Base-by-base conservation (phyloP, 2,329 filamentous ascomycete genomes). In the Leptographium flavum region DNA sequence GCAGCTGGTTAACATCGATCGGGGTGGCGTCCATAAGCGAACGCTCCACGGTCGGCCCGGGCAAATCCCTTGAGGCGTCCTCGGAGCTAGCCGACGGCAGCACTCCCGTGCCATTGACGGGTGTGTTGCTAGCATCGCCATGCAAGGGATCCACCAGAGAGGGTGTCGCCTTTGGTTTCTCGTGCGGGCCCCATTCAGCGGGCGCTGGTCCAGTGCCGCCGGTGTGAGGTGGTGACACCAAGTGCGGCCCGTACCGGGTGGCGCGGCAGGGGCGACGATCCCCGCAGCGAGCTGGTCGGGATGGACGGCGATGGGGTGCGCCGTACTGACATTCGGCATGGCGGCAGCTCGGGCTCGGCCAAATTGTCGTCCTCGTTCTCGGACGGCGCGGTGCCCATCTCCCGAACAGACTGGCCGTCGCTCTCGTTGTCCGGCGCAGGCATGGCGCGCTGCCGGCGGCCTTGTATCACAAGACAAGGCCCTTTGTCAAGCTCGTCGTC, bases 111-210 rank as follows among this genome's bases (percentile, higher is more conserved):
- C n/a, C n/a, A n/a, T n/a, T n/a, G n/a, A n/a, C 25, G 5, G 27
- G 10, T 17, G 10, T 10, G 11, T 6, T 28, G 15, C 22, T 5
- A 11, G 27, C 39, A n/a, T 15, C n/a, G 5, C 39, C 22, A 22
- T 4, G 8, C 11, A 6, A 4, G 14, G 48, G 50, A 0, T 45
- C 17, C 42, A 41, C 35, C 5, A 46, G 40, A 21, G 47, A 50
- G 3, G 49, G 45, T 3, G 46, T 50, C 4, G 40, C 22, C 10
- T 33, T 42, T 1, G 51, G 51, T 42, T 51, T 51, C 22, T 41
- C 42, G 8, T 31, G 36, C 7, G 33, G 39, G 2, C 47, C 43
- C 51, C 51, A 52, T 10, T 30, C n/a, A 0, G 47, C 37, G 1
- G 51, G 51, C 1, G 51, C 41, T 1, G 39, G 14, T 4, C 22